These are phyloP conservation scores for Cymodocea nodosa DNA, from an alignment of 116 monocot species.

Conservation along the genomic window DNA sequence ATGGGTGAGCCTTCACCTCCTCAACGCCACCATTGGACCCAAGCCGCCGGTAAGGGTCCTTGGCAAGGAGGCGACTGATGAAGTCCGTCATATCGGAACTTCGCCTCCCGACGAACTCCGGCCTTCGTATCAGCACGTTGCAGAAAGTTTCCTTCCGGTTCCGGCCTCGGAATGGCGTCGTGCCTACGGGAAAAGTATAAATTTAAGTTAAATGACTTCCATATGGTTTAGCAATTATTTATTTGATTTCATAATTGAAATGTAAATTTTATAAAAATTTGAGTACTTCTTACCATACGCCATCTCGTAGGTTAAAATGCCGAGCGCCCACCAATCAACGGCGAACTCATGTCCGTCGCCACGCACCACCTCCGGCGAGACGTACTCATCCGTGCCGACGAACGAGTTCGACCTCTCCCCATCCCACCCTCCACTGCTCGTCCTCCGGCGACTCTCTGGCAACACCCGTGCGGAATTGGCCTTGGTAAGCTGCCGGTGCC, in stretches of 20 bases:
- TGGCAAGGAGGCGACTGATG: conserved; percentile 45
- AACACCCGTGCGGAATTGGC: conserved; percentile 44
- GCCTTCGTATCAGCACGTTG: conserved; percentile 48
- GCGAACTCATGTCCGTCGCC: conserved; percentile 85
- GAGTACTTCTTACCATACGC: conserved; percentile 33
- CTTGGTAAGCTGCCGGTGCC: conserved; percentile 26
- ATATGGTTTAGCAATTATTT: not conserved
- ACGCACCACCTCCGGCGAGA: conserved; percentile 76
- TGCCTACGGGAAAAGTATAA: not conserved
- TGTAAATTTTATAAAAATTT: not conserved
- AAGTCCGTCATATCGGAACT: conserved; percentile 56
- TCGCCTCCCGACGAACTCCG: conserved; percentile 52
- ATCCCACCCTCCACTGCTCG: conserved; percentile 3
- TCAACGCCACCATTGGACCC: conserved; percentile 54
- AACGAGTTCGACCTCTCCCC: conserved; percentile 54
- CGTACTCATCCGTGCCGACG: conserved; percentile 97
- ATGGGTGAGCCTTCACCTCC: conserved; percentile 65
- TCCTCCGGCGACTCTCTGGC: conserved; percentile 25
- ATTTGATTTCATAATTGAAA: not conserved
- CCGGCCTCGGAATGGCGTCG: conserved; percentile 75
- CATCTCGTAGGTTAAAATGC: conserved; percentile 81
- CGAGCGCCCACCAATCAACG: conserved; percentile 99
- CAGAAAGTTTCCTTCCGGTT: conserved; percentile 78
- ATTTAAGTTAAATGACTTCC: no score
- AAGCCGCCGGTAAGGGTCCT: conserved; percentile 48